Percentiles rank a stretch among this genome's conserved stretches.
Evolutionary conservation across 2,329 filamentous ascomycete species (phyloP).

Genomic region (Monosporascus cannonballus): DNA sequence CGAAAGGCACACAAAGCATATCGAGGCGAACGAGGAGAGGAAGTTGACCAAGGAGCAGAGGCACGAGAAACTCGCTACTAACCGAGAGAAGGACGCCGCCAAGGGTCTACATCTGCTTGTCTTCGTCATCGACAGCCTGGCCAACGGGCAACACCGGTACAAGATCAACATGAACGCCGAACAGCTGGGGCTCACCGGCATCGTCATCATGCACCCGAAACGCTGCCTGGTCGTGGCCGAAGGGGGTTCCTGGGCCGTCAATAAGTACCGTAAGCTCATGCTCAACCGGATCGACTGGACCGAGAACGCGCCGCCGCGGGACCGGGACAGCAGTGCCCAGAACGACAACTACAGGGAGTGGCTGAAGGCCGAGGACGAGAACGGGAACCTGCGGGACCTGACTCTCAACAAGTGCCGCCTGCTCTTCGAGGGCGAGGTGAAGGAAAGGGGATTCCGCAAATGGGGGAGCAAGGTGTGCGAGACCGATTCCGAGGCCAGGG

Average conservation of each 20-base stretch:
- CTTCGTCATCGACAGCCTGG: constrained; percentile 83
- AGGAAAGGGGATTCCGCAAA: constrained; percentile 72
- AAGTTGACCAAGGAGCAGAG: constrained; percentile 85
- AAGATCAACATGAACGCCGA: constrained; percentile 91
- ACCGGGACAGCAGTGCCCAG: constrained; percentile 54
- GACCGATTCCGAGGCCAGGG: constrained; percentile 81
- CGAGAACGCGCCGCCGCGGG: constrained; percentile 69
- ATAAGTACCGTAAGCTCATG: constrained; percentile 88
- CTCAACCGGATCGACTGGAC: constrained; percentile 91
- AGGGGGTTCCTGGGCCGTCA: constrained; percentile 77
- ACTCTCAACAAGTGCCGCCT: constrained; percentile 75
- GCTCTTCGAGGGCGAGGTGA: constrained; percentile 87
- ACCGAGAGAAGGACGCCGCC: constrained; percentile 82
- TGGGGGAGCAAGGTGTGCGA: constrained; percentile 91
- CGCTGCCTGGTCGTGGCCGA: constrained; percentile 89
- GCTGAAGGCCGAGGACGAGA: constrained; percentile 73
- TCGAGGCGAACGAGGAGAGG: constrained; percentile 72
- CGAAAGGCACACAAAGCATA: constrained; percentile 74
- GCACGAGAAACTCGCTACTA: constrained; percentile 72
- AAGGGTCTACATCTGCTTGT: constrained; percentile 83
- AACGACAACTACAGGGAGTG: constrained; percentile 56
- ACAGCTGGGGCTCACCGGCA: constrained; percentile 77
- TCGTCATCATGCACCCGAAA: constrained; percentile 86
- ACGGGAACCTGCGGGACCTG: constrained; percentile 74
- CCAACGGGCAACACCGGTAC: constrained; percentile 88